A percentile compares a stretch with the other conserved stretches of the same genome.
Evolutionary conservation across 345 rosid genomes (phyloP).

Genomic region (Eucalyptus erythrocorys): DNA sequence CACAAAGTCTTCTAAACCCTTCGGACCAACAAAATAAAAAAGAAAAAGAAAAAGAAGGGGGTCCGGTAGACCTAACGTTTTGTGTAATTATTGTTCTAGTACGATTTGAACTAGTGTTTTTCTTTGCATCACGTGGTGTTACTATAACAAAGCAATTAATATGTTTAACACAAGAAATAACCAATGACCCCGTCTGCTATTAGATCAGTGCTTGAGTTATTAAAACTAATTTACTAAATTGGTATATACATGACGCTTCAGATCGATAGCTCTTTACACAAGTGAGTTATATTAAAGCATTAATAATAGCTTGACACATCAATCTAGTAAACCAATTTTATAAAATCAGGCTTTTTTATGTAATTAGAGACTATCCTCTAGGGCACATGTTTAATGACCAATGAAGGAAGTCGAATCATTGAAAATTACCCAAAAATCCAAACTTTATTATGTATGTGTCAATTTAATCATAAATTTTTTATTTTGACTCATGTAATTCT

Average conservation of each 20-base stretch:
- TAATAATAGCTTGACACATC: not conserved
- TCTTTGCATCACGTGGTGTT: too few relatives aligned
- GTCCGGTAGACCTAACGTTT: too few relatives aligned
- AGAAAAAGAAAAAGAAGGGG: fast-evolving
- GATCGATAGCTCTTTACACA: not conserved
- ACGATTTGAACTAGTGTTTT: too few relatives aligned
- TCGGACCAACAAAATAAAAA: not conserved
- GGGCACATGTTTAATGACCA: not conserved
- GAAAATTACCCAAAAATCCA: fast-evolving
- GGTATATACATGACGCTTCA: not conserved
- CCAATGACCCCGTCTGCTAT: fast-evolving
- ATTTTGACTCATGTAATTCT: fast-evolving
- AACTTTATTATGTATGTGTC: fast-evolving
- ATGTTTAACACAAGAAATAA: too few relatives aligned
- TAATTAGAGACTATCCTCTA: not conserved
- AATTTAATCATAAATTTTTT: too few relatives aligned
- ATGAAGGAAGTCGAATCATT: not conserved
- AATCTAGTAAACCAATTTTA: too few relatives aligned
- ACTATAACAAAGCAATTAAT: too few relatives aligned
- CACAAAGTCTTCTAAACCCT: not conserved
- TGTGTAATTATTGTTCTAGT: too few relatives aligned
- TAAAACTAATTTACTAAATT: not conserved
- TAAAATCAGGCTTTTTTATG: too few relatives aligned
- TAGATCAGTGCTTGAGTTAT: not conserved
- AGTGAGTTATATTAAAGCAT: not conserved